Evolutionary conservation across 106 monocot genomes (phyloP).

Genomic region (Acorus gramineus): DNA sequence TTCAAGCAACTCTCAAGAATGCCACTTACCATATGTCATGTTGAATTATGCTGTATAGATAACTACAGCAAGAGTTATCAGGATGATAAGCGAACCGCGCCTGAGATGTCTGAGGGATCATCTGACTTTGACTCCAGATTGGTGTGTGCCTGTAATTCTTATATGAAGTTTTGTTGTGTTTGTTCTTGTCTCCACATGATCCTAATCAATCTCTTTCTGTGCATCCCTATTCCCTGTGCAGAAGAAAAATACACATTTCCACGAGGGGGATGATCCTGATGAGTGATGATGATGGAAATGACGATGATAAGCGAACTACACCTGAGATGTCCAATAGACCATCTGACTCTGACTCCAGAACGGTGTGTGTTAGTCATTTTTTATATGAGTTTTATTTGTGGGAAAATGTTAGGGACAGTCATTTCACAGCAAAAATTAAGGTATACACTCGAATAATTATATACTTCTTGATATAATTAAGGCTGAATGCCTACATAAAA

Average conservation of each 20-base stretch:
- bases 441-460: no score
- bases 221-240: conserved; percentile 9
- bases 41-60: conserved; percentile 32
- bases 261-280: conserved; percentile 82
- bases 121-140: conserved; percentile 47
- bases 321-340: no score
- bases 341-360: no score
- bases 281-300: conserved; percentile 81
- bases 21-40: not conserved
- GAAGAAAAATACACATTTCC: conserved; percentile 76
- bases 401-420: no score
- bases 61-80: conserved; percentile 57
- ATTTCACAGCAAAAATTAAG: no score
- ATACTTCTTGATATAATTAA: no score
- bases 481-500: no score
- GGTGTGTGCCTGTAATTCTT: no score
- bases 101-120: conserved; percentile 31
- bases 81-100: conserved; percentile 44
- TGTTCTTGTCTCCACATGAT: conserved; percentile 6
- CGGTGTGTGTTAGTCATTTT: no score
- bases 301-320: conserved; percentile 56
- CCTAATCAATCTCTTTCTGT: not conserved
- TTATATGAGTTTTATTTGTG: no score
- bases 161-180: conserved; percentile 36
- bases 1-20: not conserved